Evolutionary conservation across 2,329 filamentous ascomycete genomes (phyloP), one percentile per base, ranked within the genome.

Genomic region (Nemania serpens): DNA sequence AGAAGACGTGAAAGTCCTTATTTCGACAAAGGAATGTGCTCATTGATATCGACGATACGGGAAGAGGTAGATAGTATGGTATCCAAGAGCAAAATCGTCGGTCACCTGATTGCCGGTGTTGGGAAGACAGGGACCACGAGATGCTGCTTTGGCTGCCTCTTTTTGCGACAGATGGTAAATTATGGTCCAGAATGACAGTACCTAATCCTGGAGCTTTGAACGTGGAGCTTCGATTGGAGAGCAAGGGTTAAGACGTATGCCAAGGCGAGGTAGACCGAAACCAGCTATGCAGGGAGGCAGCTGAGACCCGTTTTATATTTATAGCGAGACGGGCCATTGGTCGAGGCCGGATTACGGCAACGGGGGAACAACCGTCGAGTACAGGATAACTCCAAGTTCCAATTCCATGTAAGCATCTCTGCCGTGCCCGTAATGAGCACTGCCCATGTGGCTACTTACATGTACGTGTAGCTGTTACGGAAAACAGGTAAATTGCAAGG

Each of bases 191-290:
- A n/a, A n/a, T n/a, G n/a, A n/a, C n/a, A n/a, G n/a, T 29, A 54
- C 41, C 45, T 47, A 62, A 62, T 61, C 62, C 47, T 53, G 46
- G 55, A 33, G 12, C 49, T 17, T 45, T 15, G 58, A 43, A 22
- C 57, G 22, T 61, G 59, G 47, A 48, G 58, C 51, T 63, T 54
- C 12, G 55, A 65, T 65, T 62, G 63, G 48, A 54, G 48, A 59
- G 62, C 64, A 66, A 57, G 66, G 62, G 56, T 58, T 58, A 60
- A 58, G 64, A 70, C 68, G 68, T 69, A 64, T 59, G 69, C 69
- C 69, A 70, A 71, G 69, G 59, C 60, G 48, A 34, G 9, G 55
- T 52, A 39, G 51, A 37, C 48, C 47, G 9, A 33, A 22, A 47
- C 53, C 47, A 48, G 47, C 48, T 42, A 29, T 10, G 11, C 36